Percentiles rank a stretch among this genome's conserved stretches.
phyloP scores from a whole-genome alignment of 495 filamentous ascomycete species.

The Neurospora pannonica region DNA sequence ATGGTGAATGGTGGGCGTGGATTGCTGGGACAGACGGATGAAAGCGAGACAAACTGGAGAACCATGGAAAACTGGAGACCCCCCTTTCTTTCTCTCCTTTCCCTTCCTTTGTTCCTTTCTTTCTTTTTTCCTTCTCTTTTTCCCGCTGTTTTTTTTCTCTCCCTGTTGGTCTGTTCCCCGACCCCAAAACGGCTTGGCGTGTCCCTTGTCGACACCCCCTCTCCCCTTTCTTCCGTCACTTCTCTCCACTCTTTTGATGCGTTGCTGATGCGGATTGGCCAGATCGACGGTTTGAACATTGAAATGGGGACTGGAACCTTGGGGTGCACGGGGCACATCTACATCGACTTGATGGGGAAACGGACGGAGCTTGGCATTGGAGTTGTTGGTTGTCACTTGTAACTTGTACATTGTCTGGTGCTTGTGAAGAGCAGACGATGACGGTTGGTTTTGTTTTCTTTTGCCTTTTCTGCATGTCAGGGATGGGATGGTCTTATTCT shows the following conservation, averaged over 20 bases:
- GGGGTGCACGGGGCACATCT: not conserved
- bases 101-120: not conserved
- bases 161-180: not conserved
- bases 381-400: not conserved
- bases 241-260: not conserved
- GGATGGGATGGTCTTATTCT: not conserved
- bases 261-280: not conserved
- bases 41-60: not conserved
- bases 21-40: not conserved
- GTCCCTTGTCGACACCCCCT: not conserved
- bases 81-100: not conserved
- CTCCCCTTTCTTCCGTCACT: not conserved
- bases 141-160: not conserved
- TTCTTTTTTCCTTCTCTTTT: not conserved
- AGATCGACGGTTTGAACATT: not conserved
- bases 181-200: not conserved
- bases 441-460: not conserved
- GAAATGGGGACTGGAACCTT: not conserved
- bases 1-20: not conserved
- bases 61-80: not conserved
- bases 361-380: not conserved
- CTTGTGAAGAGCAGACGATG: not conserved
- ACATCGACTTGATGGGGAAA: not conserved
- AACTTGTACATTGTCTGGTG: not conserved
- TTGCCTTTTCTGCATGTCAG: not conserved